Percentiles rank a stretch among this genome's conserved stretches.
Evolutionary conservation across 2,329 filamentous ascomycete species (phyloP).

Genomic region (Beauveria varroae): DNA sequence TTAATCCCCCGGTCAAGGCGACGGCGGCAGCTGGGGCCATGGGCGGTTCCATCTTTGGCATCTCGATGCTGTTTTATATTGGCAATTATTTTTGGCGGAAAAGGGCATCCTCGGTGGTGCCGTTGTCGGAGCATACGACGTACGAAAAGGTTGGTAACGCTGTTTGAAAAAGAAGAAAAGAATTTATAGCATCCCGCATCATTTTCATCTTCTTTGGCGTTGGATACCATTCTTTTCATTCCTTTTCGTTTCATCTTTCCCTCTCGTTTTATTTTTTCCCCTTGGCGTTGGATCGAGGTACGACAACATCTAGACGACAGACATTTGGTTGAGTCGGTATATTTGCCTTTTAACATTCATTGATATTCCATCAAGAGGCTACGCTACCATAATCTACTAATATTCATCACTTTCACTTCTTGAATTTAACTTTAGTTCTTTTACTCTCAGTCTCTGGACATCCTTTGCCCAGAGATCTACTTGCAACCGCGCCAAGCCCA

Average conservation of each 20-base stretch:
- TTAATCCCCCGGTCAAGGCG: conserved; percentile 11
- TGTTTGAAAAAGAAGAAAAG: not conserved
- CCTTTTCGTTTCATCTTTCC: not conserved
- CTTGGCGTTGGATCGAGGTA: conserved; percentile 6
- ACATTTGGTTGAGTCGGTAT: not conserved
- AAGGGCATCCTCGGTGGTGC: not conserved
- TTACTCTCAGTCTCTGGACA: not conserved
- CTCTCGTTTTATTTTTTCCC: not conserved
- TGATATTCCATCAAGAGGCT: not conserved
- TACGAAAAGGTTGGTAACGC: conserved; percentile 10
- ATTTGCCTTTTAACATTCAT: not conserved
- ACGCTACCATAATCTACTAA: conserved; percentile 1
- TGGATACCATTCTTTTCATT: conserved; percentile 3
- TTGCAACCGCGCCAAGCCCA: conserved; percentile 2
- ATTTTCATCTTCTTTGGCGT: not conserved
- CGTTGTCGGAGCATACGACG: not conserved
- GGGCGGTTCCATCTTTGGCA: conserved; percentile 12
- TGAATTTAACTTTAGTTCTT: not conserved
- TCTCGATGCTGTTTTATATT: conserved; percentile 11
- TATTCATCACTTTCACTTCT: not conserved
- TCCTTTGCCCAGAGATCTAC: not conserved
- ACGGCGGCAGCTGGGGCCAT: conserved; percentile 9
- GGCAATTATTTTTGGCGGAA: conserved; percentile 11
- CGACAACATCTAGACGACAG: not conserved
- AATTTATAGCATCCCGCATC: not conserved